These are phyloP conservation scores for Akebia trifoliata DNA, from an alignment of 164 flowering plant genomes.

Conservation along the genomic window DNA sequence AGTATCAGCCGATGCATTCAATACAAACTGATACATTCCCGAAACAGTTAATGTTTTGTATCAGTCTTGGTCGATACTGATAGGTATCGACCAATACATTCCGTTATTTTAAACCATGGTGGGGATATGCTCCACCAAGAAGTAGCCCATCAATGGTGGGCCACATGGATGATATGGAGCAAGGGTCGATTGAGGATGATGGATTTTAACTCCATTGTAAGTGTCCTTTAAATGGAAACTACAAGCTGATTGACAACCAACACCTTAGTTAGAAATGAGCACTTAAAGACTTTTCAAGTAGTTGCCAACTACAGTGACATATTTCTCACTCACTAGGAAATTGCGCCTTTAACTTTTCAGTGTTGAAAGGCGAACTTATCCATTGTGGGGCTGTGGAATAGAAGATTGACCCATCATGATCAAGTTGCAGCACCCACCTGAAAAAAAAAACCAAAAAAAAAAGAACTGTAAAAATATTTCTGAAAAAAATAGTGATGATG, in stretches of 20 bases:
- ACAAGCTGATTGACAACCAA: not conserved
- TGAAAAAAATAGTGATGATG: not conserved
- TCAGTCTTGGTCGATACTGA: too few relatives aligned
- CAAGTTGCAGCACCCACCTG: slow-evolving; percentile 98
- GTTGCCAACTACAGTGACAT: not conserved
- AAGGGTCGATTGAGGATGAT: not conserved
- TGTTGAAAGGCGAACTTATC: slow-evolving; percentile 31
- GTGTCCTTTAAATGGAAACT: not conserved
- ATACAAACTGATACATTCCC: not conserved
- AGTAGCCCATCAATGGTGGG: not conserved
- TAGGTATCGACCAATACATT: too few relatives aligned
- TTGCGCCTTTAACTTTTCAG: slow-evolving; percentile 17
- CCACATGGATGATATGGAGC: not conserved
- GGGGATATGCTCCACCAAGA: not conserved
- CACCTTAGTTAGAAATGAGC: not conserved
- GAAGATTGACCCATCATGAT: slow-evolving; percentile 68
- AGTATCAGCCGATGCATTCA: too few relatives aligned
- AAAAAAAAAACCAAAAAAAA: slow-evolving; percentile 11
- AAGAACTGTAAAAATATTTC: not conserved
- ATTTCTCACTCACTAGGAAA: slow-evolving; percentile 29
- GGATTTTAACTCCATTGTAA: not conserved
- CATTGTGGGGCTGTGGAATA: slow-evolving; percentile 90
- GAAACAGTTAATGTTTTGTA: not conserved
- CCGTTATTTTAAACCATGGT: too few relatives aligned
- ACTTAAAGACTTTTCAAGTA: not conserved